Evolutionary conservation across 768 basidiomycete species (phyloP).

Genomic region (Naematelia aurantialba): DNA sequence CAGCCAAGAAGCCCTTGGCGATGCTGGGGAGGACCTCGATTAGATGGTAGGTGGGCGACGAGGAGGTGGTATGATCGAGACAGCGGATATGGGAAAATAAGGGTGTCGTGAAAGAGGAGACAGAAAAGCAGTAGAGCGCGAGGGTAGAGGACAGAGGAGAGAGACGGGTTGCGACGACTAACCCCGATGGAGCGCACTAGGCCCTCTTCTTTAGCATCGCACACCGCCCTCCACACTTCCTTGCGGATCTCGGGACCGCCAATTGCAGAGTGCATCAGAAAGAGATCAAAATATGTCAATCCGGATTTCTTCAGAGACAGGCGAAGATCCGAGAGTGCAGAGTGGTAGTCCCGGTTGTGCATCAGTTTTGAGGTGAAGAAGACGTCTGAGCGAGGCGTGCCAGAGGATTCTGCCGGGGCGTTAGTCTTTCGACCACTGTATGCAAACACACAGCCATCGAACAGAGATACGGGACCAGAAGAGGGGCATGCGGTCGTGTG

Average conservation of each 20-base stretch:
- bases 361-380: slow-evolving; percentile 71
- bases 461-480: no score
- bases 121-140: not conserved
- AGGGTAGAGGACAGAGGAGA: not conserved
- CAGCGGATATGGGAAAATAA: no score
- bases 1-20: not conserved
- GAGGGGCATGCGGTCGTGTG: slow-evolving; percentile 37
- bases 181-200: slow-evolving; percentile 63
- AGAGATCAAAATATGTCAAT: slow-evolving; percentile 64
- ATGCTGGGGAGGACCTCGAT: no score
- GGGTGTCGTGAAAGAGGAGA: no score
- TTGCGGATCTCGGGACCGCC: slow-evolving; percentile 60
- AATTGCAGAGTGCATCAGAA: slow-evolving; percentile 67
- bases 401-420: slow-evolving; percentile 18
- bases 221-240: slow-evolving; percentile 65
- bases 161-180: slow-evolving; percentile 51
- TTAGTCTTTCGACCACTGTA: not conserved
- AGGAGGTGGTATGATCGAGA: no score
- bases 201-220: slow-evolving; percentile 63
- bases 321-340: slow-evolving; percentile 56
- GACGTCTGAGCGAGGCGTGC: slow-evolving; percentile 59
- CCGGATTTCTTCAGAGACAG: slow-evolving; percentile 58
- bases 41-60: not conserved
- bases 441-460: not conserved
- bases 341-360: slow-evolving; percentile 58